phyloP scores from a whole-genome alignment of 257 asterid genomes.

The Rehmannia glutinosa region DNA sequence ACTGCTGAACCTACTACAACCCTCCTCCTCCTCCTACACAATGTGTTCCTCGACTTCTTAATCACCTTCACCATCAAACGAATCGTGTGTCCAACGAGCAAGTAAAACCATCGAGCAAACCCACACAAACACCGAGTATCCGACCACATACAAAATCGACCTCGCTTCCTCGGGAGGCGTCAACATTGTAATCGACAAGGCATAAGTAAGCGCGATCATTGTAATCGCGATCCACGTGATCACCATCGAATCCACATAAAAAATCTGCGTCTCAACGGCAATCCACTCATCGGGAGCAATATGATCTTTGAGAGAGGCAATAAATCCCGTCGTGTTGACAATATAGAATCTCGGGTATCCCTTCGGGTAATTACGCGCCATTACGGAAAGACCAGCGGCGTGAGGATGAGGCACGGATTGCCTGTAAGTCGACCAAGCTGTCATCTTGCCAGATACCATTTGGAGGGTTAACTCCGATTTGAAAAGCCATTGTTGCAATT shows the following conservation, averaged over 20 bases:
- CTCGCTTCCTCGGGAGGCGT: background rate
- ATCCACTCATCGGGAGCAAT: conserved; percentile 22
- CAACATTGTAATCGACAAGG: background rate
- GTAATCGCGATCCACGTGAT: conserved; percentile 34
- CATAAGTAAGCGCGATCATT: conserved; percentile 15
- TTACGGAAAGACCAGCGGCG: conserved; percentile 14
- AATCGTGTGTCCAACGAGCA: conserved; percentile 18
- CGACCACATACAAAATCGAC: background rate
- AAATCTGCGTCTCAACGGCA: conserved; percentile 16
- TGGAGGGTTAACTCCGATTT: conserved; percentile 29
- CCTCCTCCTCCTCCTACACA: background rate
- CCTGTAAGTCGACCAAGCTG: background rate
- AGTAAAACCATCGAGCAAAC: conserved; percentile 9
- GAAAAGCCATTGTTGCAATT: conserved; percentile 32
- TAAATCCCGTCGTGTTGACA: conserved; percentile 14
- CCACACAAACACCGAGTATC: background rate
- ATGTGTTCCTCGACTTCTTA: background rate
- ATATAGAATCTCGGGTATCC: background rate
- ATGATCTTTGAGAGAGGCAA: conserved; percentile 32
- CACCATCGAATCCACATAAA: conserved; percentile 28
- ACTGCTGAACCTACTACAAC: background rate
- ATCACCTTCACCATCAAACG: conserved; percentile 12
- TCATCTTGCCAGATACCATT: conserved; percentile 28
- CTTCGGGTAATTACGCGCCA: background rate
- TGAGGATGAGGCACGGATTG: background rate